A percentile compares a stretch with the other conserved stretches of the same genome.
These are phyloP conservation scores for Stereum hirsutum DNA, from an alignment of 1,284 basidiomycete species.

Conservation along the genomic window DNA sequence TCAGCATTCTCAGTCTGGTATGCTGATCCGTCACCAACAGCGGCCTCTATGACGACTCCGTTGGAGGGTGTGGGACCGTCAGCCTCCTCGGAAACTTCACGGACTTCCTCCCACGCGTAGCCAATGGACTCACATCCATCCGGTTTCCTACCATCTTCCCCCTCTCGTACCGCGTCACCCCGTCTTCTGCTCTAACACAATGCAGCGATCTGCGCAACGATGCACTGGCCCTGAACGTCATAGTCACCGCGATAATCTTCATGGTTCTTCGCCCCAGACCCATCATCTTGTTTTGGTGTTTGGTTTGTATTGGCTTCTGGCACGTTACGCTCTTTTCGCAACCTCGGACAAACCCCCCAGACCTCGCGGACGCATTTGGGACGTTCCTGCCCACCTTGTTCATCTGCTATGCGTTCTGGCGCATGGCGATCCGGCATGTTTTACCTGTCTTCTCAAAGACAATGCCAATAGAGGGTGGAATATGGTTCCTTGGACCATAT, in stretches of 20 bases:
- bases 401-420: conserved; percentile 75
- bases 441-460: conserved; percentile 55
- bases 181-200: conserved; percentile 34
- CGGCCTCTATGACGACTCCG: conserved; percentile 53
- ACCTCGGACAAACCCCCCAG: conserved; percentile 60
- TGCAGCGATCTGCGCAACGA: conserved; percentile 66
- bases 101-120: conserved; percentile 48
- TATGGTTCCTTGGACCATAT: conserved; percentile 72
- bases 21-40: conserved; percentile 25
- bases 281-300: conserved; percentile 66
- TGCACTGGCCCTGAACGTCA: conserved; percentile 64
- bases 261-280: conserved; percentile 67
- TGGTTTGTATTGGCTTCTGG: conserved; percentile 85
- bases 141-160: conserved; percentile 75
- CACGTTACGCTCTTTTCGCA: conserved; percentile 78
- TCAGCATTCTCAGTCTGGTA: too few species aligned
- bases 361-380: conserved; percentile 60
- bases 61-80: conserved; percentile 73
- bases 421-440: conserved; percentile 66
- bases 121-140: conserved; percentile 60
- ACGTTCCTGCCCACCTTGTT: conserved; percentile 77
- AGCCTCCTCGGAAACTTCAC: conserved; percentile 66
- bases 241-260: conserved; percentile 59
- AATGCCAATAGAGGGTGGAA: conserved; percentile 61
- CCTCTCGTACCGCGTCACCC: conserved; percentile 38